A percentile compares a stretch with the other conserved stretches of the same genome.
These are phyloP conservation scores for Fraxinus nigra DNA, from an alignment of 305 asterid species.

Conservation along the genomic window DNA sequence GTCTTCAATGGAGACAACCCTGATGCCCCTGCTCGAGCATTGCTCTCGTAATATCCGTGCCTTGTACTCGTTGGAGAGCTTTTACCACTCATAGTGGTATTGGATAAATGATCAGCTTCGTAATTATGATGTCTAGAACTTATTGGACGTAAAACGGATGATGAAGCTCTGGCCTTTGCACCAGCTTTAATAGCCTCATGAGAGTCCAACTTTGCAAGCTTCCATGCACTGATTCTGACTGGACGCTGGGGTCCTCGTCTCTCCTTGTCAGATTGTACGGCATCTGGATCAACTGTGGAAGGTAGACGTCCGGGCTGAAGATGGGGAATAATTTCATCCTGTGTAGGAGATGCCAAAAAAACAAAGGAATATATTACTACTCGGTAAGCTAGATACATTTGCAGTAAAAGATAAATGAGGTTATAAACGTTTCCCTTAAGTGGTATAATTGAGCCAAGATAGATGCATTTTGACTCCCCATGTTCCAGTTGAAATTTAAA, in stretches of 20 bases:
- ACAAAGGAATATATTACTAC: neutral
- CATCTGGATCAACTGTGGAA: constrained; percentile 90
- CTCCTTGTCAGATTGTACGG: constrained; percentile 58
- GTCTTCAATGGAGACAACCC: constrained; percentile 60
- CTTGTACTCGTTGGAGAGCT: constrained; percentile 76
- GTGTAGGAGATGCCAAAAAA: constrained; percentile 2
- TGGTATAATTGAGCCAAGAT: neutral
- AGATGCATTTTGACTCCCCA: neutral
- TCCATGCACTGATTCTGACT: constrained; percentile 89
- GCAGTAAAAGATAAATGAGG: neutral
- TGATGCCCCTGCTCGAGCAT: constrained; percentile 54
- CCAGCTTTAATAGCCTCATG: constrained; percentile 89
- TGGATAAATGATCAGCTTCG: constrained; percentile 58
- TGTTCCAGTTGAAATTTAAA: neutral
- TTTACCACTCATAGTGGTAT: constrained; percentile 64
- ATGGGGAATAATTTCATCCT: constrained; percentile 89
- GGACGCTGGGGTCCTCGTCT: constrained; percentile 65
- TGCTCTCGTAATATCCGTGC: constrained; percentile 55
- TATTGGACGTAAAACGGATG: constrained; percentile 80
- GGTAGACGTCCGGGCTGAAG: constrained; percentile 89
- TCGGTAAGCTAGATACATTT: neutral
- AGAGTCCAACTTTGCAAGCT: constrained; percentile 85
- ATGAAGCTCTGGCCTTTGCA: constrained; percentile 91
- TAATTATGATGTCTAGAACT: constrained; percentile 51
- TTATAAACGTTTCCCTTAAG: neutral